These are phyloP conservation scores for Lactarius hengduanensis DNA, from an alignment of 768 basidiomycete genomes.

Conservation along the genomic window DNA sequence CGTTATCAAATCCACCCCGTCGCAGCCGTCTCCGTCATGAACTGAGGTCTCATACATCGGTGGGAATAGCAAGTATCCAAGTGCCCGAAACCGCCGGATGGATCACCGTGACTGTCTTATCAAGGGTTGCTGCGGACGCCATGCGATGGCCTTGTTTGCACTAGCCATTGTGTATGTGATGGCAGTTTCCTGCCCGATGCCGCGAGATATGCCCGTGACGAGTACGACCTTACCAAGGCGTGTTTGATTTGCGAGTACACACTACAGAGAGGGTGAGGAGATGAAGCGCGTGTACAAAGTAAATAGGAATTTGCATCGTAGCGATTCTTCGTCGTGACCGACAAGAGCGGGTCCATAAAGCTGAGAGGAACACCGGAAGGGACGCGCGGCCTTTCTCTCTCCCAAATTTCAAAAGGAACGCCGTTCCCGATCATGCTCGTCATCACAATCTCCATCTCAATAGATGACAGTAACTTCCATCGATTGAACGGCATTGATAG, in stretches of 20 bases:
- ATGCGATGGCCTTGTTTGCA: slow-evolving; percentile 19
- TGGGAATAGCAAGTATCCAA: background rate
- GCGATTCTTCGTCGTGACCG: background rate
- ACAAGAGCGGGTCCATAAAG: background rate
- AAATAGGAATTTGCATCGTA: too few species aligned
- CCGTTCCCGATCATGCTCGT: too few species aligned
- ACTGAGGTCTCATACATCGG: too few species aligned
- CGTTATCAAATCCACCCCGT: too few species aligned
- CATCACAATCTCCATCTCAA: too few species aligned
- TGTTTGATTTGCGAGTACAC: slow-evolving; percentile 2
- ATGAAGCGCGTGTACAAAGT: background rate
- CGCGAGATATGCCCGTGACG: too few species aligned
- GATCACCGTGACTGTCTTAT: slow-evolving; percentile 21
- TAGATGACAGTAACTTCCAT: too few species aligned
- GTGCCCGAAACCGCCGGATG: background rate
- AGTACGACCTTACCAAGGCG: slow-evolving; percentile 17
- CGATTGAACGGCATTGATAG: too few species aligned
- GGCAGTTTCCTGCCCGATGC: too few species aligned
- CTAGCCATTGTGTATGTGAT: background rate
- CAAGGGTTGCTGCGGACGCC: slow-evolving; percentile 14
- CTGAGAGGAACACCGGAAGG: background rate
- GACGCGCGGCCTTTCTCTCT: background rate
- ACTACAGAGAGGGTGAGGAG: too few species aligned
- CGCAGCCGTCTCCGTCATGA: too few species aligned
- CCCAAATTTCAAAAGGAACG: too few species aligned